Evolutionary conservation across 306 rosid genomes (phyloP).

Genomic region (Ochetophila trinervis): DNA sequence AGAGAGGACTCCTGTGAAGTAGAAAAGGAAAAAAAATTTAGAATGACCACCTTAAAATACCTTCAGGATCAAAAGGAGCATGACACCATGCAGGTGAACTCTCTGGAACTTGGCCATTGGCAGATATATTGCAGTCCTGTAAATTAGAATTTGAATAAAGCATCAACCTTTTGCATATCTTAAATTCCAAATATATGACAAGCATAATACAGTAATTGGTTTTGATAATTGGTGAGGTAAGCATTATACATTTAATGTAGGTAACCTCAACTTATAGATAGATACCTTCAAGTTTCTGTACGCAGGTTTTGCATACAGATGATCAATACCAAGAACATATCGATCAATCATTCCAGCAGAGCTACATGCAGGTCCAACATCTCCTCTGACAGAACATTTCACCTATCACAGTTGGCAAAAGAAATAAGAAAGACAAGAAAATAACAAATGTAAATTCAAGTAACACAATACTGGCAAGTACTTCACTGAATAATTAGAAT

Average conservation of each 20-base stretch:
- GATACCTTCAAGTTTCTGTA: slow-evolving; percentile 81
- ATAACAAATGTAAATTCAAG: background rate
- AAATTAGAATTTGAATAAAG: slow-evolving; percentile 33
- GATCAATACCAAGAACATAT: slow-evolving; percentile 63
- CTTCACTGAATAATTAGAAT: background rate
- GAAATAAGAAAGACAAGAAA: slow-evolving; percentile 33
- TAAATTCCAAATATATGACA: background rate
- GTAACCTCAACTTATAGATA: slow-evolving; percentile 26
- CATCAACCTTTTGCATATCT: slow-evolving; percentile 17
- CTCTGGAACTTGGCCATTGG: slow-evolving; percentile 56
- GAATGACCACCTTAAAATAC: slow-evolving; percentile 71
- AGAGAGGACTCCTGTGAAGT: slow-evolving; percentile 1
- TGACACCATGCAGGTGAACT: slow-evolving; percentile 83
- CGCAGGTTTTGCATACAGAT: slow-evolving; percentile 72
- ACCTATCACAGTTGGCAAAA: slow-evolving; percentile 42
- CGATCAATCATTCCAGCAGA: slow-evolving; percentile 94
- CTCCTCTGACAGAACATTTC: slow-evolving; percentile 82
- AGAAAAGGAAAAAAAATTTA: slow-evolving; percentile 19
- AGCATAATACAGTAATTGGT: too few species aligned
- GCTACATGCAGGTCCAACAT: slow-evolving; percentile 88
- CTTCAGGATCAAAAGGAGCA: slow-evolving; percentile 95
- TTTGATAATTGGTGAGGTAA: background rate
- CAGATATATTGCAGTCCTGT: slow-evolving; percentile 72
- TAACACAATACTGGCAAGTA: background rate
- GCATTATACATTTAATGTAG: slow-evolving; percentile 21